These are phyloP conservation scores for Lactarius hengduanensis DNA, from an alignment of 768 basidiomycete species.

Conservation along the genomic window DNA sequence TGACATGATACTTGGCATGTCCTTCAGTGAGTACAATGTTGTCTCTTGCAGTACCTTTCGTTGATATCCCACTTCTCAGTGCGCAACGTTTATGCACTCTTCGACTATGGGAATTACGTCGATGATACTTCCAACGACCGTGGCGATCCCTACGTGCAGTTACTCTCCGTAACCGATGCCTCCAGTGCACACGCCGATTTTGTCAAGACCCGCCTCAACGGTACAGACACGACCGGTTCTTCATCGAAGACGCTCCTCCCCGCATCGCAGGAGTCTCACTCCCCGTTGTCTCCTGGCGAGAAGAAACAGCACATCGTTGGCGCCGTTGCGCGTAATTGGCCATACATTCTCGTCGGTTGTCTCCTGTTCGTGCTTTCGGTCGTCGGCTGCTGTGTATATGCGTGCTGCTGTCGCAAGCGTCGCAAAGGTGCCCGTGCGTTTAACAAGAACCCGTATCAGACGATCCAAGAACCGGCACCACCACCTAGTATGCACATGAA, in stretches of 20 bases:
- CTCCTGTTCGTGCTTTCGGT: conserved; percentile 49
- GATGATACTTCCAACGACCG: conserved; percentile 45
- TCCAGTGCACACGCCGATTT: conserved; percentile 63
- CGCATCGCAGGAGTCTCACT: conserved; percentile 53
- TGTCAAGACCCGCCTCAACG: conserved; percentile 56
- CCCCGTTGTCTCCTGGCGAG: conserved; percentile 60
- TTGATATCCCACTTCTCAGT: conserved; percentile 42
- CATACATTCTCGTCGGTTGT: conserved; percentile 64
- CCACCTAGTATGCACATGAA: conserved; percentile 33
- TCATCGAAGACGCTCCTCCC: conserved; percentile 61
- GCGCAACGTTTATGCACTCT: conserved; percentile 69
- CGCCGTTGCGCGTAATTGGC: conserved; percentile 67
- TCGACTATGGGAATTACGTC: conserved; percentile 73
- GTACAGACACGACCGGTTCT: conserved; percentile 55
- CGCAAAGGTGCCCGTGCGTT: conserved; percentile 32
- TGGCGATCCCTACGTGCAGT: conserved; percentile 65
- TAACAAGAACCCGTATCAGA: conserved; percentile 32
- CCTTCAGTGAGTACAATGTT: conserved; percentile 53
- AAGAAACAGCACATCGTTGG: conserved; percentile 67
- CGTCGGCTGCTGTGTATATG: conserved; percentile 53
- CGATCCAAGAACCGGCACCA: conserved; percentile 36
- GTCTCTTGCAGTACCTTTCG: conserved; percentile 9
- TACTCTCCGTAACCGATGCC: conserved; percentile 57
- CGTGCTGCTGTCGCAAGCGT: conserved; percentile 48
- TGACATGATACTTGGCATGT: conserved; percentile 83